Conservation (phyloP, 1,284 basidiomycete genomes). For the Austropuccinia psidii region DNA sequence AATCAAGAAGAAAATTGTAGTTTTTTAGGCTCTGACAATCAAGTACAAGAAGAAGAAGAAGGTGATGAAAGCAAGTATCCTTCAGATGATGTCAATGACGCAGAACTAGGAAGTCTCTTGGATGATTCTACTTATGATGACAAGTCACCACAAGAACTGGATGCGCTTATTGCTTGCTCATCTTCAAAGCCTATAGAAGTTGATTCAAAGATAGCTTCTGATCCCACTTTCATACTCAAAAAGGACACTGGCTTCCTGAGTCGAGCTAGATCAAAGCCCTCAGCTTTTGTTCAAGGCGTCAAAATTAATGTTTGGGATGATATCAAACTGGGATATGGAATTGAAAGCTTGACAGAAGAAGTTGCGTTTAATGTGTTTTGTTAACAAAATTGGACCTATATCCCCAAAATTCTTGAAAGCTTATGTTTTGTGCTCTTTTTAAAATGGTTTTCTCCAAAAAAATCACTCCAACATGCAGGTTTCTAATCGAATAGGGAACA, state of each 20-base stretch:
- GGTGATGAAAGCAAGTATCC: constrained; percentile 10
- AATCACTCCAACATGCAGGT: constrained; percentile 52
- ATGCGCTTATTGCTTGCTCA: constrained; percentile 41
- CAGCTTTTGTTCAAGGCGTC: constrained; percentile 69
- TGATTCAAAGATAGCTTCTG: constrained; percentile 55
- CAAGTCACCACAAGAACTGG: constrained; percentile 3
- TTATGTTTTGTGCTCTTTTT: too few relatives aligned
- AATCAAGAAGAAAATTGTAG: too few relatives aligned
- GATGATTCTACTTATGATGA: constrained; percentile 15
- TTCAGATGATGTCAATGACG: constrained; percentile 31
- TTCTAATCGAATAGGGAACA: constrained; percentile 86
- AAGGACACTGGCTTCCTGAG: constrained; percentile 46
- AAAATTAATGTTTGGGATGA: constrained; percentile 77
- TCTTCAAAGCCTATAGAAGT: constrained; percentile 49
- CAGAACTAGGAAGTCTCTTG: constrained; percentile 26
- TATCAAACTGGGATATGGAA: constrained; percentile 92
- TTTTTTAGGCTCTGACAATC: too few relatives aligned
- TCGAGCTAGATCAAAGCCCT: constrained; percentile 53
- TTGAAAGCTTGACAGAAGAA: constrained; percentile 93
- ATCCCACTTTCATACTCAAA: constrained; percentile 53
- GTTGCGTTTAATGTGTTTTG: constrained; percentile 50
- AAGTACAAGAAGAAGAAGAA: background rate
- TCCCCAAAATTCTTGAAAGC: too few relatives aligned
- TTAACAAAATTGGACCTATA: too few relatives aligned
- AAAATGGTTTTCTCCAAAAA: too few relatives aligned